Base-by-base conservation (phyloP, 2,329 filamentous ascomycete species). In the Raffaelea ambrosiae region DNA sequence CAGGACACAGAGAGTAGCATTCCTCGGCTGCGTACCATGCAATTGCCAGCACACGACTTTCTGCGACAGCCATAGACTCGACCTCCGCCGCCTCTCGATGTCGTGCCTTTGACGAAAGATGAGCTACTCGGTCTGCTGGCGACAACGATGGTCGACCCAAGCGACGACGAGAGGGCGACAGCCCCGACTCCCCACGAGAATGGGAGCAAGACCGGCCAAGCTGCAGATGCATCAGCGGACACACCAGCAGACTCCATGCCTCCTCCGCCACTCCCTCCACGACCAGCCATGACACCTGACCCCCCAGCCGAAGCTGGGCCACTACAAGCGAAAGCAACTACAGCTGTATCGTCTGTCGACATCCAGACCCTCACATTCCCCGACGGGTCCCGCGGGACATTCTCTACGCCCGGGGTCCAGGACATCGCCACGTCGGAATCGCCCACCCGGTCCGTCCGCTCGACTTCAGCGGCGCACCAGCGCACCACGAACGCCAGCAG, bases 321-420 rank as follows among this genome's bases (percentile, higher is more conserved):
- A 8, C 59, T 71, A 47, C 72, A 70, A 53, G 81, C 84, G 2
- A 81, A 80, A 50, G 81, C 91, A 43, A 96, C 90, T 3, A 96
- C 89, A 1, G 89, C 89, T 10, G 61, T 97, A 14, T 91, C 88
- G 1, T 77, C 88, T 16, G 76, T 89, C 52, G 89, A 91, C 55
- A 83, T 90, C 48, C 84, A 88, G 56, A 87, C 85, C 0, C 73
- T 90, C 44, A 81, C 82, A 1, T 84, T 86, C 53, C 81, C 80
- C 11, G 86, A 88, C 61, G 81, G 79, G 48, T 78, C 79, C 19
- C 73, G 79, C 50, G 82, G 84, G 35, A 83, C 77, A 2, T 84
- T 84, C 57, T 65, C 73, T 43, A 69, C 63, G 20, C 61, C 61
- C 16, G 48, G 65, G 56, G 57, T 59, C 31, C 61, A 61, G 43